A percentile compares a stretch with the other conserved stretches of the same genome.
Conservation (phyloP, 495 filamentous ascomycete genomes). For the Neurospora sp. region DNA sequence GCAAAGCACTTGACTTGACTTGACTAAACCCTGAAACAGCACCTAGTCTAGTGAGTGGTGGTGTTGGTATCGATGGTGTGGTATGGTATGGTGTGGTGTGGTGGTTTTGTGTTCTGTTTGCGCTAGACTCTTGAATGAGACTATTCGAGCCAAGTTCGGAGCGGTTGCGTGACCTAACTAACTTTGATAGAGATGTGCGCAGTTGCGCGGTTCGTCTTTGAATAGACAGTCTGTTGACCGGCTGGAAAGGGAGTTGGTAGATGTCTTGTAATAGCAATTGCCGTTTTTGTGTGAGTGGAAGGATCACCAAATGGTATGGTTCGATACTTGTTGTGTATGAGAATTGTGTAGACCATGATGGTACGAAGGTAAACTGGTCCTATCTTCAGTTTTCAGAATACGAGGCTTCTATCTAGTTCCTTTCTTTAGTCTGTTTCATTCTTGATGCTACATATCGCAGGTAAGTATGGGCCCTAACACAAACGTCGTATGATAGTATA, state of each 20-base stretch:
- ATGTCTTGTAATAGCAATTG: neutral
- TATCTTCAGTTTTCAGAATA: too few relatives aligned
- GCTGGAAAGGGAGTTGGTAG: neutral
- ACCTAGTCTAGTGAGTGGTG: neutral
- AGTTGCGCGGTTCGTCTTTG: neutral
- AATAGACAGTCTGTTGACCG: neutral
- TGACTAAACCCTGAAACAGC: neutral
- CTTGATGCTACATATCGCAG: too few relatives aligned
- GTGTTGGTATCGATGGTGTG: neutral
- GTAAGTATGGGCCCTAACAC: too few relatives aligned
- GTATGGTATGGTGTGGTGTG: neutral
- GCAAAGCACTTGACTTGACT: neutral
- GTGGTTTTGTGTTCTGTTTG: neutral
- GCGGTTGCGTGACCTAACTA: neutral
- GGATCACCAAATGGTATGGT: too few relatives aligned
- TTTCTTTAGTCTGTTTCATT: too few relatives aligned
- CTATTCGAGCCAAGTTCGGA: neutral
- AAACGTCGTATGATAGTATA: too few relatives aligned
- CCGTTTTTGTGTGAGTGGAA: too few relatives aligned
- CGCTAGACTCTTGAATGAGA: neutral
- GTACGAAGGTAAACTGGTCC: too few relatives aligned
- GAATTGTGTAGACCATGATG: too few relatives aligned
- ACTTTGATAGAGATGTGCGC: neutral
- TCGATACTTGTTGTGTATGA: too few relatives aligned
- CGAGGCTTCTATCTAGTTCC: too few relatives aligned